Percentiles rank a stretch among this genome's conserved stretches.
Conservation (phyloP, 2,329 filamentous ascomycete species). For the Exophiala phaeomuriformis region DNA sequence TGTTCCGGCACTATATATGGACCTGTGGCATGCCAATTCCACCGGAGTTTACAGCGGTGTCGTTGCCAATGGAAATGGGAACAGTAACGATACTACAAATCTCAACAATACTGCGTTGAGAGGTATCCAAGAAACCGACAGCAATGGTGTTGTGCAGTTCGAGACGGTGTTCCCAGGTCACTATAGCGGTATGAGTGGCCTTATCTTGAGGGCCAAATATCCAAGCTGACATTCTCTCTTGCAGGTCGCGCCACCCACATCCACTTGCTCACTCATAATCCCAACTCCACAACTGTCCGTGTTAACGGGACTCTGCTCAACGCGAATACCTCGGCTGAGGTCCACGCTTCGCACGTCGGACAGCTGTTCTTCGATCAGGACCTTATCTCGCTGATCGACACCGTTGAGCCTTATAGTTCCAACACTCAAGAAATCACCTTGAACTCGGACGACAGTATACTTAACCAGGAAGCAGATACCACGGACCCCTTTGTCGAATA, state of each 20-base stretch:
- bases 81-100: conserved; percentile 34
- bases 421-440: conserved; percentile 44
- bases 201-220: background rate
- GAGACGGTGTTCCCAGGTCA: conserved; percentile 42
- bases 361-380: conserved; percentile 59
- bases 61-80: conserved; percentile 34
- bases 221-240: background rate
- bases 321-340: conserved; percentile 42
- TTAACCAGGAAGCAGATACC: conserved; percentile 43
- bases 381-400: conserved; percentile 48
- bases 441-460: conserved; percentile 48
- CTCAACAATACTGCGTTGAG: conserved; percentile 41
- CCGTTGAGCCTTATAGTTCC: conserved; percentile 40
- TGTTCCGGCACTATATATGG: conserved; percentile 32
- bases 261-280: conserved; percentile 32
- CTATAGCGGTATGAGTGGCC: conserved; percentile 32
- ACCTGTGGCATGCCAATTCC: conserved; percentile 39
- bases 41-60: conserved; percentile 38
- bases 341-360: conserved; percentile 53
- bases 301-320: conserved; percentile 31
- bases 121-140: conserved; percentile 39
- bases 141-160: conserved; percentile 39
- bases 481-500: conserved; percentile 55
- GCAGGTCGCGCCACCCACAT: conserved; percentile 32
- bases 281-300: conserved; percentile 31